A percentile compares a stretch with the other conserved stretches of the same genome.
Evolutionary conservation across 2,329 filamentous ascomycete genomes (phyloP).

Genomic region (Monosporascus ibericus): DNA sequence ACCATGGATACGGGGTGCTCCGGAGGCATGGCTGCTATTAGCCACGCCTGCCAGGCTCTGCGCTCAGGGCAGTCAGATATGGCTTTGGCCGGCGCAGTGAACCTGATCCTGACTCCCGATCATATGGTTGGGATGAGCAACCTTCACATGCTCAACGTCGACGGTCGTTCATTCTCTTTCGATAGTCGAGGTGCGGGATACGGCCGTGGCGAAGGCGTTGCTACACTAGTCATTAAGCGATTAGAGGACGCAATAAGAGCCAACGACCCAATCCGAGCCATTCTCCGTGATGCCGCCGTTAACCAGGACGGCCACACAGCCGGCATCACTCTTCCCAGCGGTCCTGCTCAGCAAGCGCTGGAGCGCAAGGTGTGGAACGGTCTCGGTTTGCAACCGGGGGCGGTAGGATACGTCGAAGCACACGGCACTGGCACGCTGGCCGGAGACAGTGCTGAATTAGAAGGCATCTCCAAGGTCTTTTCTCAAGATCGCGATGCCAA

Average conservation of each 20-base stretch:
- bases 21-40: conserved; percentile 3
- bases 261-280: conserved; percentile 1
- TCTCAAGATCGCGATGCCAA: background rate
- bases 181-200: conserved; percentile 39
- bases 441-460: conserved; percentile 26
- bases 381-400: background rate
- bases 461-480: background rate
- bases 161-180: conserved; percentile 24
- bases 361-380: background rate
- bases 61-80: conserved; percentile 4
- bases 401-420: conserved; percentile 27
- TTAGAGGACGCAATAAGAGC: conserved; percentile 24
- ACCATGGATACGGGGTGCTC: conserved; percentile 8
- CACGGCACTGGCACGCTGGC: conserved; percentile 31
- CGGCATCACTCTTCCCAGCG: conserved; percentile 37
- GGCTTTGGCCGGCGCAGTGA: conserved; percentile 6
- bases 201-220: conserved; percentile 40
- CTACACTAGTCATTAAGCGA: conserved; percentile 35
- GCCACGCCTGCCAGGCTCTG: conserved; percentile 5
- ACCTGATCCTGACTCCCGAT: conserved; percentile 10
- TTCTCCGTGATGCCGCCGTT: conserved; percentile 5
- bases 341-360: conserved; percentile 5
- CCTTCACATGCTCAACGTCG: conserved; percentile 4
- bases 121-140: conserved; percentile 3
- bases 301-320: conserved; percentile 17